Base-by-base conservation (phyloP, 2,329 filamentous ascomycete species). In the Harringtonia lauricola region DNA sequence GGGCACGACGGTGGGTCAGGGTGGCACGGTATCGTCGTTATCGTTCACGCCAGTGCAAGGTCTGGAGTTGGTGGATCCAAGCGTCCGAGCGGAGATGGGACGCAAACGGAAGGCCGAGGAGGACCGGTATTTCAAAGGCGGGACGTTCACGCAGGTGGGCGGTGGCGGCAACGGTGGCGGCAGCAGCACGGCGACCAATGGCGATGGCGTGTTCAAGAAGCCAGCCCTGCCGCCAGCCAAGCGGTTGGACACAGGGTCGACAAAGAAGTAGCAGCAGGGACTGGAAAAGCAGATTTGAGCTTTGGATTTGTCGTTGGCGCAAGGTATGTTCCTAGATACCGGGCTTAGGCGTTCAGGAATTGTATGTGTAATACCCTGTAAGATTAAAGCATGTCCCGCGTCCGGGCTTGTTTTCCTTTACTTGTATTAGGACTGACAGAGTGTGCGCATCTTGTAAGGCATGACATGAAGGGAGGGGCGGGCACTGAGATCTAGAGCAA, bases 31-130 rank as follows among this genome's bases (percentile, higher is more conserved):
- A 28, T 94, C 86, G 54, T 88, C 83, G 40, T 77, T 98, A 53
- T 85, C 89, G 1, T 98, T 98, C 57, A 95, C 89, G 3, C 88
- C 90, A 2, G 86, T 94, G 15, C 92, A 96, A 58, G 92, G 92
- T 2, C 71, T 98, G 33, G 90, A 98, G 66, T 74, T 98, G 13
- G 89, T 96, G 8, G 90, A 96, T 60, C 92, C 92, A 19, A 95
- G 92, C 68, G 78, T 85, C 45, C 81, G 88, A 53, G 85, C 86
- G 8, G 88, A 95, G 66, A 74, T 94, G 60, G 88, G 76, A 58
- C 76, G 87, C 54, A 96, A 96, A 69, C 72, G 88, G 50, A 94
- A 95, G 60, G 89, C 87, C 1, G 92, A 96, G 51, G 87, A 95
- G 59, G 90, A 96, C 59, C 73, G 87, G 31, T 98, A 88, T 83